Evolutionary conservation across 2,329 filamentous ascomycete species (phyloP).

Genomic region (Fusarium euwallaceae): DNA sequence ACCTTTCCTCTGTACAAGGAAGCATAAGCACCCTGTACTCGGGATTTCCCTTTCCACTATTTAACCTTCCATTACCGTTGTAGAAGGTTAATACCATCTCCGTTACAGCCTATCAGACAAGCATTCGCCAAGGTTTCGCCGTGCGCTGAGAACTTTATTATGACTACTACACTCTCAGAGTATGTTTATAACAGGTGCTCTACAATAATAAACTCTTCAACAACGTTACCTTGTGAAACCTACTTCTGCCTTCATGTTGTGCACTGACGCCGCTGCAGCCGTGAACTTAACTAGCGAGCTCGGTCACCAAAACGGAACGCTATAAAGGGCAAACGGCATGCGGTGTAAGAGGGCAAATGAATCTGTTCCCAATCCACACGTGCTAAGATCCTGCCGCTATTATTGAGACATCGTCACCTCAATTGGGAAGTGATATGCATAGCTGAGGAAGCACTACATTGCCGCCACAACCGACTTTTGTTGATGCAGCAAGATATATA

Average conservation of each 20-base stretch:
- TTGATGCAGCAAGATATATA: not conserved
- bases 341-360: not conserved
- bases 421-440: slow-evolving; percentile 1
- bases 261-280: not conserved
- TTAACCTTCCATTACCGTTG: not conserved
- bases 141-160: not conserved
- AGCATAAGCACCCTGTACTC: not conserved
- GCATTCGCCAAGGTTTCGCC: not conserved
- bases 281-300: not conserved
- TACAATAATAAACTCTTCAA: not conserved
- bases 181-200: not conserved
- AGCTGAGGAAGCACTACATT: not conserved
- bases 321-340: not conserved
- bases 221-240: not conserved
- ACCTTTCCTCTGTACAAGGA: slow-evolving; percentile 15
- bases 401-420: not conserved
- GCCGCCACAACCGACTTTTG: not conserved
- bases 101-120: not conserved
- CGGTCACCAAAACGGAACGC: slow-evolving; percentile 11
- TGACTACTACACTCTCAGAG: not conserved
- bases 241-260: not conserved
- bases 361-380: not conserved
- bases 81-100: not conserved
- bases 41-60: not conserved
- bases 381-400: not conserved